Evolutionary conservation across 2,329 filamentous ascomycete species (phyloP), one percentile per base, ranked within the genome.

Genomic region (Neoascochyta sp.): DNA sequence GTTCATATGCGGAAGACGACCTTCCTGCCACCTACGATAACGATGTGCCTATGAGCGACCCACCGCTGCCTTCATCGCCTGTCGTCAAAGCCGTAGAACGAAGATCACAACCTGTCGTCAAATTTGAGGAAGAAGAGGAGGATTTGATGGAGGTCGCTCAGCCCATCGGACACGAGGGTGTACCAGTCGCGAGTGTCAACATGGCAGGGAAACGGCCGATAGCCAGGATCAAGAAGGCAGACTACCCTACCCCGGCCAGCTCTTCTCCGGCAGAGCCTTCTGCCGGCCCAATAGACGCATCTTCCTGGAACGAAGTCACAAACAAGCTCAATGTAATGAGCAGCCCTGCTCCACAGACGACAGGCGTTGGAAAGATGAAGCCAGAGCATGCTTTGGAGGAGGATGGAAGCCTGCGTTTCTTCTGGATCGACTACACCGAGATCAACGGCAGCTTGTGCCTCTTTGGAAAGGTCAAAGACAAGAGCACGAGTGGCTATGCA

Each of bases 391-490:
- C 86, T n/a, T 67, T 94, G n/a, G 90, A 96, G 60, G 80, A 86
- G 41, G 89, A 98, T 54, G 92, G 90, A 19, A 93, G 85, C 48
- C 71, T 98, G 16, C 82, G 83, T 47, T 87, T 98, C 69, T 98
- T 95, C 68, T 98, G 92, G 92, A 83, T 86, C 6, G 92, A 98
- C 63, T 98, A 95, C 55, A 87, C 83, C 1, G 92, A 98, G 58
- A 71, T 95, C 57, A 88, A 89, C 52, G 90, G 90, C 36, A 92
- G 81, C 47, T 70, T 98, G 7, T 96, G 88, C 60, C 74, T 98
- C 8, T 96, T 98, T 56, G 92, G 92, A 43, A 98, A 98, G 59
- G 90, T 95, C 14, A 80, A 88, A 51, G 88, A 95, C 67, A 95
- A 89, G 63, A 83, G 80, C 51, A 86, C 78, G 2, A 80, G 77